Percentiles rank a stretch among this genome's conserved stretches.
phyloP scores from a whole-genome alignment of 2,329 filamentous ascomycete genomes.

The Colletotrichum tabaci region DNA sequence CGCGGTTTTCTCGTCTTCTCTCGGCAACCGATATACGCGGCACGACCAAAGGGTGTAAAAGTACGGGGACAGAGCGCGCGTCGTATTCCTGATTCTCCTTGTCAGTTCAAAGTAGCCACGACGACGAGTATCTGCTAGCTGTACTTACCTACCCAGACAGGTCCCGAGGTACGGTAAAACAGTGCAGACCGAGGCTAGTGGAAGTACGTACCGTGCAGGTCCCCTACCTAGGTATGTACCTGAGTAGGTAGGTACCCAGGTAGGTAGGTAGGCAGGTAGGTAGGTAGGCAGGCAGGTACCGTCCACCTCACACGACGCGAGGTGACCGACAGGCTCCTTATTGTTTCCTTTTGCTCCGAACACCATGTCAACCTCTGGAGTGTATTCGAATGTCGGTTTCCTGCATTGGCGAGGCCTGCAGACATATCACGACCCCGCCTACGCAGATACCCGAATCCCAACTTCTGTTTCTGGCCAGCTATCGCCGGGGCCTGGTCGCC shows the following conservation, averaged over 20 bases:
- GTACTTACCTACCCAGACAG: background rate
- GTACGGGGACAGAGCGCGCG: background rate
- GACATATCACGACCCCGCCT: background rate
- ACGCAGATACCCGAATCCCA: background rate
- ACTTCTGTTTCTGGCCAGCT: background rate
- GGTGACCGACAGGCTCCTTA: background rate
- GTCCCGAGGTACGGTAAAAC: background rate
- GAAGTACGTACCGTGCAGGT: background rate
- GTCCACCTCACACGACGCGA: background rate
- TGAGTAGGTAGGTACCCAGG: background rate
- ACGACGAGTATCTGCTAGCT: background rate
- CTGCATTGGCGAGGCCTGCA: conserved; percentile 8
- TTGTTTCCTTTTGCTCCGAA: background rate
- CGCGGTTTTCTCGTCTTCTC: background rate
- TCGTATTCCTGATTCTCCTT: background rate
- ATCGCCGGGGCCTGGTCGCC: background rate
- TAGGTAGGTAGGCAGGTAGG: background rate
- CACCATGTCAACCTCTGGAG: background rate
- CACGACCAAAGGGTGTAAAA: background rate
- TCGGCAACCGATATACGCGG: background rate
- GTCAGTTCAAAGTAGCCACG: too few relatives aligned
- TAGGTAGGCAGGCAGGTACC: too few relatives aligned
- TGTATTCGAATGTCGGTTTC: background rate
- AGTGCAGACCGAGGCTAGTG: background rate
- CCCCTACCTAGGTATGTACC: background rate